Evolutionary conservation across 2,329 filamentous ascomycete genomes (phyloP).

Genomic region (Elsinoe ampelina): DNA sequence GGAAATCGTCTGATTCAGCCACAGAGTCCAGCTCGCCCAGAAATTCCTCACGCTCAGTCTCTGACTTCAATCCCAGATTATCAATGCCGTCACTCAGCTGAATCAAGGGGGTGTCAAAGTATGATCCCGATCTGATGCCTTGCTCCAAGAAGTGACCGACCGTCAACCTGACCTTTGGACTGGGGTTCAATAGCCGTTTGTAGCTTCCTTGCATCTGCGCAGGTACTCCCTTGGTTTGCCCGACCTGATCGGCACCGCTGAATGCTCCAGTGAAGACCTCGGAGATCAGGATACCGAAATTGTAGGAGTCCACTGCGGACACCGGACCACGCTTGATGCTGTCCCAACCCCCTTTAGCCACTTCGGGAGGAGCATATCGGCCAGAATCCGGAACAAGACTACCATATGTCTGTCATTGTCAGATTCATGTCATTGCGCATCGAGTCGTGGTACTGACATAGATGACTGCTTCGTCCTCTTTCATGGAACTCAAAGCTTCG

Average conservation of each 20-base stretch:
- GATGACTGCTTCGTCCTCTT: slow-evolving; percentile 88
- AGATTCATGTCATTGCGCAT: slow-evolving; percentile 14
- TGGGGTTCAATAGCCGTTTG: slow-evolving; percentile 77
- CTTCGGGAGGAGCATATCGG: slow-evolving; percentile 78
- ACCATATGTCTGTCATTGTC: slow-evolving; percentile 59
- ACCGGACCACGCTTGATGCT: slow-evolving; percentile 73
- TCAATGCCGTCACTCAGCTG: slow-evolving; percentile 89
- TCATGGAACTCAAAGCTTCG: slow-evolving; percentile 86
- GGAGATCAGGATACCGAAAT: slow-evolving; percentile 72
- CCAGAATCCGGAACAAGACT: slow-evolving; percentile 77
- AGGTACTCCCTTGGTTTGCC: slow-evolving; percentile 78
- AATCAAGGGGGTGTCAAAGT: slow-evolving; percentile 89
- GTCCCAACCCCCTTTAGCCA: slow-evolving; percentile 84
- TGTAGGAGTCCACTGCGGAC: slow-evolving; percentile 77
- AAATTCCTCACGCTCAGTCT: slow-evolving; percentile 75
- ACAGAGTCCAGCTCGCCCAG: slow-evolving; percentile 74
- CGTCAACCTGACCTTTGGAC: slow-evolving; percentile 79
- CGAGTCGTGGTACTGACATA: slow-evolving; percentile 47
- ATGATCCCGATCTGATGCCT: slow-evolving; percentile 68
- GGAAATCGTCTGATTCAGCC: slow-evolving; percentile 70
- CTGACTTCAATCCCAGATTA: slow-evolving; percentile 78
- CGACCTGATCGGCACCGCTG: slow-evolving; percentile 64
- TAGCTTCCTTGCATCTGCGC: slow-evolving; percentile 85
- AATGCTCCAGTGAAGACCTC: slow-evolving; percentile 90
- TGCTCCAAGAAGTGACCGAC: slow-evolving; percentile 83